A percentile compares a stretch with the other conserved stretches of the same genome.
Evolutionary conservation across 257 asterid species (phyloP).

Genomic region (Solanum habrochaites): DNA sequence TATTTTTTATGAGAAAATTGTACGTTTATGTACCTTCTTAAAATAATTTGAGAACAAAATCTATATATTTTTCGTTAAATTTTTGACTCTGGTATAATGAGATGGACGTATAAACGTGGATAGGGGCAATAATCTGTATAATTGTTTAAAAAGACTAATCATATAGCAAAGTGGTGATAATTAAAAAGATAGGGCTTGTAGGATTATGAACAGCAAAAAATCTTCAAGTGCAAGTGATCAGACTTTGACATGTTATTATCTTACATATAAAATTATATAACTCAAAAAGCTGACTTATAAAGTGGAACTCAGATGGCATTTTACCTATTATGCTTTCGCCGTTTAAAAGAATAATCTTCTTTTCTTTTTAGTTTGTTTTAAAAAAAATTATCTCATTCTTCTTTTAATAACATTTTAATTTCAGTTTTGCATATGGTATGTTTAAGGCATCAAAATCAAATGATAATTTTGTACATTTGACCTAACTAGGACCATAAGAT

Average conservation of each 20-base stretch:
- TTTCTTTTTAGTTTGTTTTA: no score
- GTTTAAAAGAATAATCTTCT: no score
- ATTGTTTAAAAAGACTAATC: neutral
- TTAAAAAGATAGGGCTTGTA: neutral
- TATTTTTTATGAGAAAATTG: no score
- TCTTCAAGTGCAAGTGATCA: neutral
- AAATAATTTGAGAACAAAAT: no score
- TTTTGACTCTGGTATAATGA: neutral
- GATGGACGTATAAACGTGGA: neutral
- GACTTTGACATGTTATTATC: neutral
- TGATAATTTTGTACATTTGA: no score
- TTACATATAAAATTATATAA: neutral
- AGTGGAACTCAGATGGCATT: neutral
- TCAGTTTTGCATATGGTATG: no score
- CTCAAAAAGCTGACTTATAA: neutral
- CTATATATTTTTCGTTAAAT: neutral
- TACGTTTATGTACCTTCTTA: fast-evolving
- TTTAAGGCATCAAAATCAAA: no score
- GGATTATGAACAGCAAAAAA: neutral
- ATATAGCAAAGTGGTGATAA: neutral
- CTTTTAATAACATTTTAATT: no score
- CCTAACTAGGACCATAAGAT: no score
- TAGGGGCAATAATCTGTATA: neutral
- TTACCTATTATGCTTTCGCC: neutral
- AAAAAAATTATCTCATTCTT: no score